A percentile compares a stretch with the other conserved stretches of the same genome.
These are phyloP conservation scores for Eutrema japonicum DNA, from an alignment of 345 rosid genomes.

Conservation along the genomic window DNA sequence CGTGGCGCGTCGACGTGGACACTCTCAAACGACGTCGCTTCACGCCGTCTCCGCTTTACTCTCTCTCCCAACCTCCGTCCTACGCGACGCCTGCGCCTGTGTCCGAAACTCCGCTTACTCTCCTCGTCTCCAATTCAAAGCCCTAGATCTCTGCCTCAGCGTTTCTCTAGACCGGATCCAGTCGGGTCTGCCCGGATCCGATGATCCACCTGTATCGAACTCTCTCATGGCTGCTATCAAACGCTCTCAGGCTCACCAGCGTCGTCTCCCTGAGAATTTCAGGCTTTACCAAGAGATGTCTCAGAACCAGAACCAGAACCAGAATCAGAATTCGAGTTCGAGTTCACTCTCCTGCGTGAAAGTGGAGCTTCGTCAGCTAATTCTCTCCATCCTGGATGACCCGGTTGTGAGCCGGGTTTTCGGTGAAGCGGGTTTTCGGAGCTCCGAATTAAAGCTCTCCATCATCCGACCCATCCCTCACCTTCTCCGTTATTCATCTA, in stretches of 20 bases:
- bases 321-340: conserved; percentile 30
- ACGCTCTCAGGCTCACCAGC: conserved; percentile 91
- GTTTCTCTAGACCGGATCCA: conserved; percentile 86
- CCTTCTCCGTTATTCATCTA: conserved; percentile 56
- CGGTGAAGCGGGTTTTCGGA: conserved; percentile 85
- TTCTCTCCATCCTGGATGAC: conserved; percentile 83
- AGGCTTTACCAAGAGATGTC: conserved; percentile 73
- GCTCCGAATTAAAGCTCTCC: conserved; percentile 84
- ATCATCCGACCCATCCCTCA: conserved; percentile 79
- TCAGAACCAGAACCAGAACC: conserved; percentile 47
- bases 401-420: conserved; percentile 93
- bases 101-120: conserved; percentile 72
- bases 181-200: conserved; percentile 56
- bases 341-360: conserved; percentile 56
- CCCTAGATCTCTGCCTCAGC: conserved; percentile 80
- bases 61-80: conserved; percentile 61
- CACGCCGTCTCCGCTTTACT: conserved; percentile 85
- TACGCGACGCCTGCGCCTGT: conserved; percentile 83
- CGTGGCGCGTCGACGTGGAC: conserved; percentile 74
- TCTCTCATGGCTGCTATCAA: conserved; percentile 98
- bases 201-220: conserved; percentile 77
- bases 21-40: conserved; percentile 87
- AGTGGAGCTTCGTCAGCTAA: conserved; percentile 81
- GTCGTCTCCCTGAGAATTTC: conserved; percentile 81
- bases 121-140: conserved; percentile 78